phyloP scores from a whole-genome alignment of 257 asterid genomes.

The Rauvolfia tetraphylla region DNA sequence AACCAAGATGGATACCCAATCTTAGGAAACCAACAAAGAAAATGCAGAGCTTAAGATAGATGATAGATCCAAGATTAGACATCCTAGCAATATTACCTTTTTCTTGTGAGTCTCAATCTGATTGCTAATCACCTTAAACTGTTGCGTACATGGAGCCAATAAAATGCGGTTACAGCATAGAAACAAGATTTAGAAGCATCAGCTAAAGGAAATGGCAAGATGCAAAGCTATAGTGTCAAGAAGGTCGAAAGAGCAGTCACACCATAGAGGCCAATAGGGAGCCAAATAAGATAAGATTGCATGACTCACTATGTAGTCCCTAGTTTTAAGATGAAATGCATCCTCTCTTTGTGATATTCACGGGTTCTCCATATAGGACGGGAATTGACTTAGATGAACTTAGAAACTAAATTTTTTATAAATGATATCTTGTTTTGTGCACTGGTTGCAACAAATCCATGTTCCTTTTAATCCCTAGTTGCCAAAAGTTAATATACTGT shows the following conservation, averaged over 20 bases:
- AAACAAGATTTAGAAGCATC: background rate
- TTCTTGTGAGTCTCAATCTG: slow-evolving; percentile 72
- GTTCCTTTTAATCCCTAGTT: background rate
- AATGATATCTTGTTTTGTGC: background rate
- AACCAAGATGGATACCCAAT: background rate
- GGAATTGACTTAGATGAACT: background rate
- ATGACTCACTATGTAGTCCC: background rate
- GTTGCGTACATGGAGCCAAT: slow-evolving; percentile 1
- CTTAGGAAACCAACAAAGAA: background rate
- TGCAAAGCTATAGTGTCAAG: background rate
- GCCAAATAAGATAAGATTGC: background rate
- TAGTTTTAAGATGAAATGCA: background rate
- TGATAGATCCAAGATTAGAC: background rate
- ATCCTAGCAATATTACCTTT: slow-evolving; percentile 42
- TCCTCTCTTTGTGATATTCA: background rate
- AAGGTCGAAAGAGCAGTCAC: background rate
- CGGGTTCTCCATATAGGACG: background rate
- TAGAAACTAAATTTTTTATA: background rate
- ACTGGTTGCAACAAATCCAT: background rate
- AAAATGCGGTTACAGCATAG: background rate
- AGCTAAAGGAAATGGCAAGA: background rate
- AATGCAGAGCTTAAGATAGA: too few relatives aligned
- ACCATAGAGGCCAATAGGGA: background rate
- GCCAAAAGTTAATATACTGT: background rate
- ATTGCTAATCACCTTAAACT: slow-evolving; percentile 57